Evolutionary conservation across 495 filamentous ascomycete species (phyloP), one percentile per base, ranked within the genome.

Genomic region (Cercophora scortea): DNA sequence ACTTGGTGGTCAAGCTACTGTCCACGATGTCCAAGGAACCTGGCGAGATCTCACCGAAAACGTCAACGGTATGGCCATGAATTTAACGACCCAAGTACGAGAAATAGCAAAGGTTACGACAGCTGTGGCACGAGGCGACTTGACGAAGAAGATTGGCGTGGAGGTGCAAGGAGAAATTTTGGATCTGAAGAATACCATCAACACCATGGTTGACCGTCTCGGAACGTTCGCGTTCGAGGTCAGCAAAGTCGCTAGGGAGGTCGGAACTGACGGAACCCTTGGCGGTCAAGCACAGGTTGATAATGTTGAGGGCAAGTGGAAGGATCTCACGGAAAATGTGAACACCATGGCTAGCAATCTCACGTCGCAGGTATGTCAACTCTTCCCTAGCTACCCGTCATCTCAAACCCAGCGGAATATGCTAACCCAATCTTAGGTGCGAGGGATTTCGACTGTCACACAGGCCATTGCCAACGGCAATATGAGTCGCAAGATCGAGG

Each of bases 281-380:
- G 93, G 93, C 51, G 93, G 93, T 15, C 93, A 97, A 70, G 93
- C 93, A 45, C 87, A 94, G 68, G 93, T 99, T 8, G 88, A 95
- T 59, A 93, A 95, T 56, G 94, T 97, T 40, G 93, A 99, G 75
- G 93, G 93, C 61, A 96, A 96, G 74, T 99, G 93, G 93, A 95
- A 95, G 68, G 94, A 99, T 69, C 79, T 99, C 18, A 99, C 94
- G 11, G 89, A 95, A 62, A 97, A 97, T 58, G 87, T 90, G 69
- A 89, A 89, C 71, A 84, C 88, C 43, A 96, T 97, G 93, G 93
- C 93, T 38, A 82, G 89, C 56, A 98, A 98, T 71, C 74, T 98
- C 51, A 98, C 93, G 5, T 87, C 87, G 12, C 90, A 96, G 71
- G 68, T 69, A 69, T 48, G 62, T 49, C 13, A 11, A 32, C 32